Evolutionary conservation across 192 early-diverging fungal species (phyloP), one percentile per base, ranked within the genome.

Genomic region (Coemansia sp.): DNA sequence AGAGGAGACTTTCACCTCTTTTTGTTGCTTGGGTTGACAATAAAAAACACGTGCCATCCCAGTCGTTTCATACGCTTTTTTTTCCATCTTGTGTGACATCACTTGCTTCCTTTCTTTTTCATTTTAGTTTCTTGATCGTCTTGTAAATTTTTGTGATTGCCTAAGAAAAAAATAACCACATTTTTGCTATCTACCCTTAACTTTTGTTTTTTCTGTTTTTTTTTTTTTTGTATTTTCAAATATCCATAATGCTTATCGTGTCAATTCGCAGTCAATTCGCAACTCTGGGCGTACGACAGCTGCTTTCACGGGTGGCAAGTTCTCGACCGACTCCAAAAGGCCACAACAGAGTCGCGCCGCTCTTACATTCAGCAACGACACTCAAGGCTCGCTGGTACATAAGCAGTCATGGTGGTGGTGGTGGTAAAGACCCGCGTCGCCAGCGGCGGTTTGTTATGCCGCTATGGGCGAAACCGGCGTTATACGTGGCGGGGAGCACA

Each of bases 401-500:
- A 13, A 25, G 29, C 29, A 29, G 29, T 3, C 29, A 29, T 29
- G 29, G 29, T 3, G 29, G 29, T 29, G 29, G 29, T 3, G 29
- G 29, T 9, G 49, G 23, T 34, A 29, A 15, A 11, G 55, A 34
- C 14, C 25, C 32, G 15, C 25, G 55, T 8, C 55, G n/a, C 19
- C 55, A 55, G 14, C 25, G 14, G 17, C 33, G n/a, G 34, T 35
- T 13, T 3, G 3, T 20, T 19, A 17, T 36, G 33, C 17, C 61
- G 17, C 53, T 23, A 33, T 74, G 73, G 66, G 32, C 66, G 13
- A 68, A 49, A 46, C 74, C 79, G 0, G 67, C 68, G 23, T 20
- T 63, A 11, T 67, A 65, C 33, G 48, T 63, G 25, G 79, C 74
- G 8, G 74, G 79, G 9, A 65, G 79, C 33, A 56, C 65, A 8